phyloP scores from a whole-genome alignment of 1,284 basidiomycete species.

The Afroboletus lepidellus region DNA sequence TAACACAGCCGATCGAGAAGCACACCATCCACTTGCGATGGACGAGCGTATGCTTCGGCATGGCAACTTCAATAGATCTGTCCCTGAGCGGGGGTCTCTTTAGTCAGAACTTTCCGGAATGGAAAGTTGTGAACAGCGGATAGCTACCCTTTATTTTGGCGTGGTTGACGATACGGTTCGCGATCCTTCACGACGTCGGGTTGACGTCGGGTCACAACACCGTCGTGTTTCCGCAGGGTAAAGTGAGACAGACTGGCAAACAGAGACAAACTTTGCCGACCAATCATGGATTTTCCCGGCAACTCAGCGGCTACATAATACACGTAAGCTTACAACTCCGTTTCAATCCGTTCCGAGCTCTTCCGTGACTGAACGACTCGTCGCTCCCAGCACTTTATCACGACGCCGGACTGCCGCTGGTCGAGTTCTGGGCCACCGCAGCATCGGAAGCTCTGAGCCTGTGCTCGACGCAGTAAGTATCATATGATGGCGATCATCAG shows the following conservation, averaged over 20 bases:
- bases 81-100: too few relatives aligned
- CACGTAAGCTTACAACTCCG: slow-evolving; percentile 1
- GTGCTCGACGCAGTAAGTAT: too few relatives aligned
- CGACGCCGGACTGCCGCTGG: too few relatives aligned
- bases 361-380: neutral
- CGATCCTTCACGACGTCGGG: neutral
- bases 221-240: neutral
- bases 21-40: slow-evolving; percentile 17
- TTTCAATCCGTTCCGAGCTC: neutral
- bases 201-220: too few relatives aligned
- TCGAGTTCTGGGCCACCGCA: too few relatives aligned
- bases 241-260: neutral
- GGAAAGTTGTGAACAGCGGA: too few relatives aligned
- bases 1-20: neutral
- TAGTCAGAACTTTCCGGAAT: too few relatives aligned
- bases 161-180: neutral
- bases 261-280: slow-evolving; percentile 1
- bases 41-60: slow-evolving; percentile 12
- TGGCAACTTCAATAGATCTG: neutral
- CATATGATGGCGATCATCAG: too few relatives aligned
- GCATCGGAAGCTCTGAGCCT: too few relatives aligned
- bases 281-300: slow-evolving; percentile 3
- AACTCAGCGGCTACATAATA: neutral
- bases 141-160: neutral
- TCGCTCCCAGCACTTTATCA: too few relatives aligned